These are phyloP conservation scores for Ceratobasidium sp. DNA, from an alignment of 1,284 basidiomycete species.

Conservation along the genomic window DNA sequence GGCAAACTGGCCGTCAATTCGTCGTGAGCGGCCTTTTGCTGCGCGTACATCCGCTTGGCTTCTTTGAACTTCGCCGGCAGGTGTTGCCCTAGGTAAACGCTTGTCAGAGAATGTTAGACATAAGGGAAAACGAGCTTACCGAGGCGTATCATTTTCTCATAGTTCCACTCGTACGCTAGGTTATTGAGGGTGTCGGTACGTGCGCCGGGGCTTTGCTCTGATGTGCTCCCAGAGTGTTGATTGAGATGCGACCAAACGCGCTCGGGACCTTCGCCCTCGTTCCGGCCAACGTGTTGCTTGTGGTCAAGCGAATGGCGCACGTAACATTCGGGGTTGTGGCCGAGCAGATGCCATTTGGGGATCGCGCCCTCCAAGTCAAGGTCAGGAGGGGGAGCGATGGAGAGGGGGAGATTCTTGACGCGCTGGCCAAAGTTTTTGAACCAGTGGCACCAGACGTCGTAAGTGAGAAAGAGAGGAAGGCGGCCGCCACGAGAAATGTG, in stretches of 20 bases:
- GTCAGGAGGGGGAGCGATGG: background rate
- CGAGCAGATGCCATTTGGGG: constrained; percentile 22
- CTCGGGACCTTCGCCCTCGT: constrained; percentile 16
- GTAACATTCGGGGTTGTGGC: background rate
- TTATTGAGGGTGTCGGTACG: background rate
- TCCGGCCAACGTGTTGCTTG: background rate
- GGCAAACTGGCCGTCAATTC: background rate
- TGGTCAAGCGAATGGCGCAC: background rate
- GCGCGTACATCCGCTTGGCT: background rate
- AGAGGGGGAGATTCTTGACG: background rate
- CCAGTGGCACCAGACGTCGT: constrained; percentile 29
- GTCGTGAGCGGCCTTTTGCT: background rate
- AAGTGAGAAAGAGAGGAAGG: background rate
- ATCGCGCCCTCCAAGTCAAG: constrained; percentile 5
- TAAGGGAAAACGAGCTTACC: too few species aligned
- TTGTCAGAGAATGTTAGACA: too few species aligned
- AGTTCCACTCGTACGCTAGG: constrained; percentile 23
- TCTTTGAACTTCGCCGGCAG: background rate
- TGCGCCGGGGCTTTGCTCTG: background rate
- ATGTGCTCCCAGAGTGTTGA: constrained; percentile 1
- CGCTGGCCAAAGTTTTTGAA: background rate
- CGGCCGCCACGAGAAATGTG: too few species aligned
- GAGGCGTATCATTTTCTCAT: background rate
- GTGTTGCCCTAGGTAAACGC: too few species aligned
- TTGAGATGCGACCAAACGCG: constrained; percentile 4